Conservation (phyloP, 495 filamentous ascomycete species). For the Evernia prunastri region DNA sequence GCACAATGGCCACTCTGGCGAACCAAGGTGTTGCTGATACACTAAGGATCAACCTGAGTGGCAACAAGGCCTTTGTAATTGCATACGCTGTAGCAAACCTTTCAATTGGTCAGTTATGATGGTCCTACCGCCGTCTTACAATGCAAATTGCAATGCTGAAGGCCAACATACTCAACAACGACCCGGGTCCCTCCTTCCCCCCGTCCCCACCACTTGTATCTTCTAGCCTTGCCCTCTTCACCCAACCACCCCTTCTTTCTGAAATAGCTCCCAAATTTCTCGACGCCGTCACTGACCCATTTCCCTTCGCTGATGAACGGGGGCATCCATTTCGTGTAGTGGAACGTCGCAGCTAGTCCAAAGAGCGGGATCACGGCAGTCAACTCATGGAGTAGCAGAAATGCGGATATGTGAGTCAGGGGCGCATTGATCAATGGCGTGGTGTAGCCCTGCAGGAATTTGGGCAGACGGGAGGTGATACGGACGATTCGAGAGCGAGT, state of each 20-base stretch:
- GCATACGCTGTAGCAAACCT: slow-evolving; percentile 81
- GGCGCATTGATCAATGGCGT: slow-evolving; percentile 65
- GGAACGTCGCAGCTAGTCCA: slow-evolving; percentile 67
- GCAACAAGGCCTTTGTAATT: slow-evolving; percentile 76
- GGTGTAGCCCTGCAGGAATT: slow-evolving; percentile 59
- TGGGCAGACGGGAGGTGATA: slow-evolving; percentile 53
- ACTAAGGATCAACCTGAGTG: slow-evolving; percentile 65
- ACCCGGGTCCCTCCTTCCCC: slow-evolving; percentile 19
- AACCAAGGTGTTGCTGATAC: slow-evolving; percentile 94
- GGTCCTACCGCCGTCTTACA: slow-evolving; percentile 32
- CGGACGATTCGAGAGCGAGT: slow-evolving; percentile 46
- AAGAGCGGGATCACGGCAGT: slow-evolving; percentile 78
- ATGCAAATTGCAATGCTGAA: slow-evolving; percentile 1
- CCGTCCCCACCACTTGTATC: slow-evolving; percentile 23
- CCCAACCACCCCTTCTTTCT: slow-evolving; percentile 56
- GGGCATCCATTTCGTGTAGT: slow-evolving; percentile 62
- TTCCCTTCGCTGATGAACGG: slow-evolving; percentile 44
- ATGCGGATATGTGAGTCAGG: slow-evolving; percentile 73
- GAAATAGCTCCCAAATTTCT: slow-evolving; percentile 53
- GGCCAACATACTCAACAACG: slow-evolving; percentile 33
- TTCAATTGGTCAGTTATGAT: slow-evolving; percentile 47
- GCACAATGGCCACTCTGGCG: slow-evolving; percentile 58
- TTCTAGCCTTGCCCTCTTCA: slow-evolving; percentile 31
- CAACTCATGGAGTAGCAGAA: slow-evolving; percentile 84
- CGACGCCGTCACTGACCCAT: slow-evolving; percentile 49